Base-by-base conservation (phyloP, 140 eudicot species). In the Flaveria floridana region DNA sequence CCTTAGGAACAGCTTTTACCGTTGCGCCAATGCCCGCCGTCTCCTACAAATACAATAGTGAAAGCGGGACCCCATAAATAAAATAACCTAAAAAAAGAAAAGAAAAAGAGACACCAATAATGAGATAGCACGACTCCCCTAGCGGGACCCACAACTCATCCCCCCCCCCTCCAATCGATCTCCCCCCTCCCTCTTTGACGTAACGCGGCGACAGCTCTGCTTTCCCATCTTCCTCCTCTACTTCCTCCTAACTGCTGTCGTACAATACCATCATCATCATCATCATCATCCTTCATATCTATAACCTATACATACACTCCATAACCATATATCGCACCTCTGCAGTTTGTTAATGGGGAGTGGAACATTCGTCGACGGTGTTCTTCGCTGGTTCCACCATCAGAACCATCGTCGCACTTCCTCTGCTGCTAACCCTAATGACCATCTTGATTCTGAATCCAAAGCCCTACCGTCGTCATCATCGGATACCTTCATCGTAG, bases 301-400 rank as follows among this genome's bases (percentile, higher is more conserved):
- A 25, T 25, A 5, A 34, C 41, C 41, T 34, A 34, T 34, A 34
- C 7, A 34, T 34, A 34, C 41, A 34, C 41, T 3, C 37, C 41
- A 6, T 34, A 34, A 34, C 7, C 41, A 6, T 34, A 34, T 34
- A 34, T 34, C 41, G 0, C 15, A 14, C 23, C 26, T 2, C 18
- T 42, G 44, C 26, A 19, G 23, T 14, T 14, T n/a, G 4, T 10
- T 10, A 78, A 91, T 93, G 98, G 97, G 97, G 77, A 87, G 90
- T 71, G 89, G 92, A 39, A 85, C 98, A 72, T 85, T 90, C 59
- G 96, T 90, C 80, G 98, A 93, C 86, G 97, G 96, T 11, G 91
- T 93, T 85, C 91, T 92, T 82, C 88, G 93, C 39, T 88, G 87
- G 96, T 93, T 93, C 81, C 89, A 87, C 7, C 85, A 84, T 48